Evolutionary conservation across 73 alveolate genomes (phyloP), one percentile per base, ranked within the genome.

Genomic region (Tetrahymena malaccensis): DNA sequence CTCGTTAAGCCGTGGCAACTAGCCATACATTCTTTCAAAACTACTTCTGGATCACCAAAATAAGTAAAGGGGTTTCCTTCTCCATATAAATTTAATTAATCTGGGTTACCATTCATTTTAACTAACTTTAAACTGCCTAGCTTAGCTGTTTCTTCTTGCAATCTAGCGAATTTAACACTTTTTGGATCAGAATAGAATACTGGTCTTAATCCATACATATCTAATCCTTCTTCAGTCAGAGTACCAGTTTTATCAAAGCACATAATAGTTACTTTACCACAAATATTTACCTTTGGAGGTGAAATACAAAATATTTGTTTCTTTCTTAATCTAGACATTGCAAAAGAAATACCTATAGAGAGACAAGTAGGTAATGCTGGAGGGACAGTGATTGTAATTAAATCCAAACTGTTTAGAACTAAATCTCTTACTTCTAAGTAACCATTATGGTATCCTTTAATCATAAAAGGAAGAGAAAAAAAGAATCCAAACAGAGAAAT

Each of bases 161-260:
- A 15, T 50, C 13, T 50, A 19, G 31, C 83, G 13, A 50, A 50
- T 50, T 50, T 50, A 1, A 50, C 7, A 15, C 94, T 84, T 85
- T 94, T 55, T 43, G 95, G 85, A 94, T 40, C 85, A 70, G 94
- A 94, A 38, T 50, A 50, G 7, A 50, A 50, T 50, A 94, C 70
- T 27, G 95, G 93, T 94, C 98, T 96, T 96, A 96, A 97, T 55
- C 99, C 99, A 94, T 95, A 97, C 22, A 97, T 96, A 93, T 98
- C 98, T 84, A 98, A 98, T 85, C 98, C 98, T 94, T 98, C 99
- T 94, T 97, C 99, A 13, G 99, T 98, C 93, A 98, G 97, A 37
- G 99, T 98, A 27, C 99, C 99, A 17, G 99, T 98, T 96, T 98
- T 98, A 94, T 98, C 99, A 94, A 98, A 98, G 43, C 98, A 98